Evolutionary conservation across 208 protist species (phyloP).

Genomic region (Crithidia expoeki): DNA sequence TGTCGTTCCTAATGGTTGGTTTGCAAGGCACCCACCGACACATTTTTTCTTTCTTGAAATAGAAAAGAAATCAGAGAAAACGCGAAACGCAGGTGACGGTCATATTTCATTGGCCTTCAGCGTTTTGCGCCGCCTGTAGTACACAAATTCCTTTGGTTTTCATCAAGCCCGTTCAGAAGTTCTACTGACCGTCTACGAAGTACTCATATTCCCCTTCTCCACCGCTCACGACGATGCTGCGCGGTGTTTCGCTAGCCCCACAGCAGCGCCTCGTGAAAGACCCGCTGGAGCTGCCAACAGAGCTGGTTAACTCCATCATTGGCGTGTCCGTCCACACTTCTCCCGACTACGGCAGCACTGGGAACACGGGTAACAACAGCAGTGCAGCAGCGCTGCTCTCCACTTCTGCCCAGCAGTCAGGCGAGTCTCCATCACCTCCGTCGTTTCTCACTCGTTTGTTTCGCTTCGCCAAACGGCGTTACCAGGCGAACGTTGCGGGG

Average conservation of each 20-base stretch:
- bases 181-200: background rate
- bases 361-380: background rate
- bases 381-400: conserved; percentile 3
- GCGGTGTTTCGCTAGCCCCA: conserved; percentile 50
- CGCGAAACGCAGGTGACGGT: too few relatives aligned
- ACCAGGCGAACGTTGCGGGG: background rate
- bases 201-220: background rate
- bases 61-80: too few relatives aligned
- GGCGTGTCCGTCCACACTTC: conserved; percentile 10
- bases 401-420: conserved; percentile 3
- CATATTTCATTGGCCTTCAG: too few relatives aligned
- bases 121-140: too few relatives aligned
- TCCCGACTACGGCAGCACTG: conserved; percentile 24
- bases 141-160: too few relatives aligned
- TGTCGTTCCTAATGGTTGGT: too few relatives aligned
- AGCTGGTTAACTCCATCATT: conserved; percentile 37
- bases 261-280: conserved; percentile 29
- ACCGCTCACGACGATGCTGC: conserved; percentile 31
- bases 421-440: background rate
- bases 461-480: conserved; percentile 11
- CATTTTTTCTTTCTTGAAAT: too few relatives aligned
- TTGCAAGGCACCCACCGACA: too few relatives aligned
- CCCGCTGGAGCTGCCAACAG: conserved; percentile 34
- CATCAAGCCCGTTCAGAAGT: too few relatives aligned
- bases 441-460: conserved; percentile 16